Evolutionary conservation across 2,329 filamentous ascomycete species (phyloP), one percentile per base, ranked within the genome.

Genomic region (Epicoccum sorghinum): DNA sequence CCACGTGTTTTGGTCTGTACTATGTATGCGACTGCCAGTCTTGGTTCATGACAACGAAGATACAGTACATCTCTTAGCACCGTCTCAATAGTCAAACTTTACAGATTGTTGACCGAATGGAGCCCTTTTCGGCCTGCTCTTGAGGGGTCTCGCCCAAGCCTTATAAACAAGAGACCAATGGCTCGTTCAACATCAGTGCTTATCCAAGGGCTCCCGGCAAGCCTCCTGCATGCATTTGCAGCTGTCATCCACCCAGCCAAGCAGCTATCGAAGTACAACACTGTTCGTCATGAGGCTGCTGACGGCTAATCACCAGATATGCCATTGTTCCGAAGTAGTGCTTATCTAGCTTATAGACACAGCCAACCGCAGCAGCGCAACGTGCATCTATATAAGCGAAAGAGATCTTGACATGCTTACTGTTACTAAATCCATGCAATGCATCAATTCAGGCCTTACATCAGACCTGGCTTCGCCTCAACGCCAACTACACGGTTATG

Each of bases 251-350:
- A n/a, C 30, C 4, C 18, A 14, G 18, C 36, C 30, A 52, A 41
- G 7, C 29, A 46, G 23, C 36, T 14, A 23, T 12, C 23, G 22
- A 18, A 43, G 25, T 7, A 23, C 8, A 12, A 32, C 39, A 42
- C n/a, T 36, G 23, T 29, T 30, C 24, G 8, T 23, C 37, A 46
- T 41, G 30, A 40, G 37, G 49, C 49, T 52, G 42, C 49, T 52
- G 41, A 52, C 37, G 33, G 18, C 23, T 41, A 29, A 37, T 41
- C 23, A n/a, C 42, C 36, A 52, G 23, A 46, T n/a, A 23, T 22
- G 42, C 32, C 27, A 41, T 29, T 29, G 42, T 41, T 18, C 23
- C 42, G 30, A 52, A 18, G 36, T 52, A 52, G 49, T 52, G 49
- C 49, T 52, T 46, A 52, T 30, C 27, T 18, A 40, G 40, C 14